phyloP scores from a whole-genome alignment of 2,329 filamentous ascomycete species.

The Fusarium subglutinans region DNA sequence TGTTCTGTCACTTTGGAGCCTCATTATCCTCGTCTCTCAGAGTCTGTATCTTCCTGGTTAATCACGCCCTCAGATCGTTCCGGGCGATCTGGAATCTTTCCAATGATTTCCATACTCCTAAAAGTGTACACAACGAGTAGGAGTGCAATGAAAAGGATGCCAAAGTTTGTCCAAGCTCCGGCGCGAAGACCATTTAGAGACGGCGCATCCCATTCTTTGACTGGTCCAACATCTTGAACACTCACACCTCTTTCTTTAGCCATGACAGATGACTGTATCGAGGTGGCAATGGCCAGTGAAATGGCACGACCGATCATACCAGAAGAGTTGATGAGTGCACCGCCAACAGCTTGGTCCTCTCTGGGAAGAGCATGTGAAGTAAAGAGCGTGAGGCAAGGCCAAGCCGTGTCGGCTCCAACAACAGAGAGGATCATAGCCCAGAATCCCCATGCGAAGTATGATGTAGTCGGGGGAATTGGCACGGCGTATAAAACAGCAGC shows the following conservation, averaged over 20 bases:
- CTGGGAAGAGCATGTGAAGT: slow-evolving; percentile 69
- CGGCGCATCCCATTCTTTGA: slow-evolving; percentile 55
- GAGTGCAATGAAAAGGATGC: slow-evolving; percentile 55
- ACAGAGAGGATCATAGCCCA: slow-evolving; percentile 73
- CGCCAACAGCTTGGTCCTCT: slow-evolving; percentile 73
- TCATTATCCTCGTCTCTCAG: slow-evolving; percentile 21
- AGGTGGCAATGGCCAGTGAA: slow-evolving; percentile 71
- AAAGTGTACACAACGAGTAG: slow-evolving; percentile 58
- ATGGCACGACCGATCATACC: slow-evolving; percentile 72
- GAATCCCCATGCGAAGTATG: slow-evolving; percentile 74
- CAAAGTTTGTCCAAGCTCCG: slow-evolving; percentile 63
- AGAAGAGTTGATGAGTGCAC: slow-evolving; percentile 73
- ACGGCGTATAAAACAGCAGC: slow-evolving; percentile 70
- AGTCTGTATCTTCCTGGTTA: slow-evolving; percentile 28
- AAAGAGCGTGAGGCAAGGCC: slow-evolving; percentile 72
- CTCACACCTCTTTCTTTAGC: slow-evolving; percentile 56
- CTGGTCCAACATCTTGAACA: slow-evolving; percentile 55
- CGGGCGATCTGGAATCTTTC: slow-evolving; percentile 47
- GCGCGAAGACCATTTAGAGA: slow-evolving; percentile 60
- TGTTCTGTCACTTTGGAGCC: not conserved
- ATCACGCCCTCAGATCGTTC: slow-evolving; percentile 36
- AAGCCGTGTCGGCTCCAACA: slow-evolving; percentile 72
- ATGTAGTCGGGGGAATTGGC: slow-evolving; percentile 67
- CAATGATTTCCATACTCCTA: slow-evolving; percentile 62
- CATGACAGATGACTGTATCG: slow-evolving; percentile 71